Conservation (phyloP, 495 filamentous ascomycete species). For the Barbatosphaeria neglecta region DNA sequence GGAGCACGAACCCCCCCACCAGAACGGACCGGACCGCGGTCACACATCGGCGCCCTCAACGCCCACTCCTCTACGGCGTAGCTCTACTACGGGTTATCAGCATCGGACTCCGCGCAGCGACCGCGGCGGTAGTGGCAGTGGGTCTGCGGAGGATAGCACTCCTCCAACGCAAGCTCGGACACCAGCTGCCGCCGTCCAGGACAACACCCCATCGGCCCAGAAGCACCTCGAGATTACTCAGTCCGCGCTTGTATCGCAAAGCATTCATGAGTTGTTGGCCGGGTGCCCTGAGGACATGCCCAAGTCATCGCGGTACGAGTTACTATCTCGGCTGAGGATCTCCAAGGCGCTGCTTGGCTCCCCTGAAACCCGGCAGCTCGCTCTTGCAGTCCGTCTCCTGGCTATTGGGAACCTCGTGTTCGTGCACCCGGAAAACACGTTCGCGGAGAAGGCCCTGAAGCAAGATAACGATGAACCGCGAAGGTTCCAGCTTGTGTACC, state of each 20-base stretch:
- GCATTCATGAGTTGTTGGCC: constrained; percentile 56
- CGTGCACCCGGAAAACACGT: constrained; percentile 64
- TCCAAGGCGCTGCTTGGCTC: constrained; percentile 65
- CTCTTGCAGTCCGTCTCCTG: constrained; percentile 69
- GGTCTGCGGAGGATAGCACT: constrained; percentile 24
- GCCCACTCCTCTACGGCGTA: constrained; percentile 36
- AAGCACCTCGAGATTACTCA: constrained; percentile 63
- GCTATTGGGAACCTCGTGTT: constrained; percentile 90
- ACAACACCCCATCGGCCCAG: constrained; percentile 33
- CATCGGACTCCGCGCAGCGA: constrained; percentile 24
- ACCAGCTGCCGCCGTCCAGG: constrained; percentile 31
- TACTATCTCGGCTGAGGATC: constrained; percentile 71
- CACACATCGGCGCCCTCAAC: constrained; percentile 20
- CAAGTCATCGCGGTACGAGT: constrained; percentile 63
- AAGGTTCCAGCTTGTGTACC: constrained; percentile 79
- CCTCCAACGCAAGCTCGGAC: constrained; percentile 10
- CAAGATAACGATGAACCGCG: constrained; percentile 86
- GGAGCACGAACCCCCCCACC: constrained; percentile 4
- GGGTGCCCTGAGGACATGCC: constrained; percentile 55
- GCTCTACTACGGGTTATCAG: constrained; percentile 22
- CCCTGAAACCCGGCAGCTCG: constrained; percentile 53
- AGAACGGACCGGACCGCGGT: constrained; percentile 3
- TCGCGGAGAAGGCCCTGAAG: constrained; percentile 73
- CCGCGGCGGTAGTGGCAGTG: constrained; percentile 10
- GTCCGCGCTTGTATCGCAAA: constrained; percentile 45